phyloP scores from a whole-genome alignment of 495 filamentous ascomycete species.

The Penicillium salamii region DNA sequence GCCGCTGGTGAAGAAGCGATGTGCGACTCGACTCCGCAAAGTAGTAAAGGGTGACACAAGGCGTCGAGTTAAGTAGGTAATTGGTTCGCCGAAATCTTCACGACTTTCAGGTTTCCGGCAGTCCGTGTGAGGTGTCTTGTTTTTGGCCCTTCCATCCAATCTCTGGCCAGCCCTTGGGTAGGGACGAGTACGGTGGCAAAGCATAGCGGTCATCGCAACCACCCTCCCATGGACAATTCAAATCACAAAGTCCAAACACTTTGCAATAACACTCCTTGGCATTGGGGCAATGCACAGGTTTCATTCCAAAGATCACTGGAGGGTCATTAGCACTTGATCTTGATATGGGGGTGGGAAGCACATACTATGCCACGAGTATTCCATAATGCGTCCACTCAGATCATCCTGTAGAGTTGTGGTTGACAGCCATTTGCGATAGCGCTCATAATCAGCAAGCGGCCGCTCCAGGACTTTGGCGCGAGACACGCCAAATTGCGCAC shows the following conservation, averaged over 20 bases:
- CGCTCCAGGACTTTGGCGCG: constrained; percentile 48
- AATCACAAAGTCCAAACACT: constrained; percentile 57
- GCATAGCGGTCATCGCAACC: constrained; percentile 44
- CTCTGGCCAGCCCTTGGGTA: constrained; percentile 52
- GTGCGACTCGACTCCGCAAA: neutral
- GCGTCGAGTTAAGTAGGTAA: neutral
- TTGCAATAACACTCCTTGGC: constrained; percentile 62
- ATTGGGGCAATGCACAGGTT: constrained; percentile 54
- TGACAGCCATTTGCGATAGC: constrained; percentile 58
- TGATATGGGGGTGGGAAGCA: neutral
- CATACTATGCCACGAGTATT: constrained; percentile 70
- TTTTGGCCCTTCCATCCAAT: constrained; percentile 49
- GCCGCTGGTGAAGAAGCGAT: neutral
- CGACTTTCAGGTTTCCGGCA: constrained; percentile 32
- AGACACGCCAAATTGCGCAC: constrained; percentile 70
- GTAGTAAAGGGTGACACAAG: neutral
- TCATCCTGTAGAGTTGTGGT: constrained; percentile 54
- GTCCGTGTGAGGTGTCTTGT: constrained; percentile 36
- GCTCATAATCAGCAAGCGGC: constrained; percentile 53
- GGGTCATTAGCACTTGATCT: constrained; percentile 7
- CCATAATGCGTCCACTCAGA: constrained; percentile 64
- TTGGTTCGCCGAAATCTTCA: neutral
- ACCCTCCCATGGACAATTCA: constrained; percentile 37
- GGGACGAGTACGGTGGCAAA: constrained; percentile 43
- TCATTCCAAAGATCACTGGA: constrained; percentile 49